These are phyloP conservation scores for Pichia phayaonensis DNA, from an alignment of 805 yeast species.

Conservation along the genomic window DNA sequence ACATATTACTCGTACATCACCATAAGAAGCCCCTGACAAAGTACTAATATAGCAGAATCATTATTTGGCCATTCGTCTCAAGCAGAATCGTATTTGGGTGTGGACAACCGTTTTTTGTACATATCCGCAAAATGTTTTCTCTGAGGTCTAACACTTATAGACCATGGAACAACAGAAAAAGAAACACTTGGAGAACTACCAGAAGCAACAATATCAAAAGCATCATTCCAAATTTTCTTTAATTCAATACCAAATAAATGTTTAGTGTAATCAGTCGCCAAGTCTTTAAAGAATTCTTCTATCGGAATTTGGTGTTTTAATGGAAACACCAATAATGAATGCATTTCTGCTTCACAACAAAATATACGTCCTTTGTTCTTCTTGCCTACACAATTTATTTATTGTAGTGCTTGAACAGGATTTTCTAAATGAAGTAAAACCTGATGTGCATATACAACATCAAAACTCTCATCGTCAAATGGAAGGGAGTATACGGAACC, in stretches of 20 bases:
- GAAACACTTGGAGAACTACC: not conserved
- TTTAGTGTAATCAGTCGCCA: not conserved
- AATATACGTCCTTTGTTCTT: conserved; percentile 20
- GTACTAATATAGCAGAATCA: not conserved
- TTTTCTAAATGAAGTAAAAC: conserved; percentile 31
- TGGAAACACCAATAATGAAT: conserved; percentile 6
- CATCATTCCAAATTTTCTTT: not conserved
- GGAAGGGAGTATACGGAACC: conserved; percentile 30
- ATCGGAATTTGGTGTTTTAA: not conserved
- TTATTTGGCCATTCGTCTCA: not conserved
- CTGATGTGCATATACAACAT: conserved; percentile 33
- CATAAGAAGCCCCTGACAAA: not conserved
- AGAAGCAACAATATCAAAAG: not conserved
- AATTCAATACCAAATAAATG: not conserved
- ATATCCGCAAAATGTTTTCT: not conserved
- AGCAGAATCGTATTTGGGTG: not conserved
- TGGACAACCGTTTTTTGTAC: not conserved
- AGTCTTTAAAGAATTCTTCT: not conserved
- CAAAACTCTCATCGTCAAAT: conserved; percentile 31
- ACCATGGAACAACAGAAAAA: not conserved
- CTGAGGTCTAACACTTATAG: not conserved
- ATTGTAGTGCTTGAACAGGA: conserved; percentile 29
- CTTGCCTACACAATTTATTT: conserved; percentile 32
- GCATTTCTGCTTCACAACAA: conserved; percentile 27
- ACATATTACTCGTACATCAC: not conserved